phyloP scores from a whole-genome alignment of 768 basidiomycete species.

The Trametes cingulata region DNA sequence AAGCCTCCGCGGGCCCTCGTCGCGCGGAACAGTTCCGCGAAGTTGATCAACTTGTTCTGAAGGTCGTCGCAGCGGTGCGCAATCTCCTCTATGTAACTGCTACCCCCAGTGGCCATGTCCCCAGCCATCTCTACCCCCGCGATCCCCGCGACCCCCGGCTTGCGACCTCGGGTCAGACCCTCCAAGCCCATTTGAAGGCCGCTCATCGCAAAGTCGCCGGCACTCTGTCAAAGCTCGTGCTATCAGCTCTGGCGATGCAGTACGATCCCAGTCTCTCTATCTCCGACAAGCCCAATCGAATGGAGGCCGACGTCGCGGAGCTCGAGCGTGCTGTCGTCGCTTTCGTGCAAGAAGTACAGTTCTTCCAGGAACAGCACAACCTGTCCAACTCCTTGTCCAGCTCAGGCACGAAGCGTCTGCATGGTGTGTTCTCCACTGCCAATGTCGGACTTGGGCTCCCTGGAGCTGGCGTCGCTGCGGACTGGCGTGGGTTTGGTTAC shows the following conservation, averaged over 20 bases:
- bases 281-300: slow-evolving; percentile 63
- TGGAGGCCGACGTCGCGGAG: slow-evolving; percentile 75
- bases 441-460: slow-evolving; percentile 77
- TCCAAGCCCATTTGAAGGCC: slow-evolving; percentile 61
- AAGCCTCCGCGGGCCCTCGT: slow-evolving; percentile 44
- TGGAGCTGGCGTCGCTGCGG: slow-evolving; percentile 73
- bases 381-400: slow-evolving; percentile 23
- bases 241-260: slow-evolving; percentile 87
- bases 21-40: slow-evolving; percentile 54
- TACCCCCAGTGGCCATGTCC: slow-evolving; percentile 53
- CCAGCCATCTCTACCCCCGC: slow-evolving; percentile 52
- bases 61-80: slow-evolving; percentile 70
- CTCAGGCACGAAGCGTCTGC: slow-evolving; percentile 49
- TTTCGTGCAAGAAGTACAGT: slow-evolving; percentile 72
- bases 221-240: slow-evolving; percentile 84
- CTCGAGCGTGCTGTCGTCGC: slow-evolving; percentile 69
- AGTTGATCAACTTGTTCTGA: slow-evolving; percentile 63
- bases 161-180: slow-evolving; percentile 40
- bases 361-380: slow-evolving; percentile 45
- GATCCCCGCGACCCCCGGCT: slow-evolving; percentile 48
- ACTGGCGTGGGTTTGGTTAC: slow-evolving; percentile 89
- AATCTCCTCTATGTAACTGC: slow-evolving; percentile 59
- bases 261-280: slow-evolving; percentile 69
- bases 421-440: slow-evolving; percentile 58
- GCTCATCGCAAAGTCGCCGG: slow-evolving; percentile 86